Conservation (phyloP, 2,329 filamentous ascomycete genomes). For the Scedosporium boydii region DNA sequence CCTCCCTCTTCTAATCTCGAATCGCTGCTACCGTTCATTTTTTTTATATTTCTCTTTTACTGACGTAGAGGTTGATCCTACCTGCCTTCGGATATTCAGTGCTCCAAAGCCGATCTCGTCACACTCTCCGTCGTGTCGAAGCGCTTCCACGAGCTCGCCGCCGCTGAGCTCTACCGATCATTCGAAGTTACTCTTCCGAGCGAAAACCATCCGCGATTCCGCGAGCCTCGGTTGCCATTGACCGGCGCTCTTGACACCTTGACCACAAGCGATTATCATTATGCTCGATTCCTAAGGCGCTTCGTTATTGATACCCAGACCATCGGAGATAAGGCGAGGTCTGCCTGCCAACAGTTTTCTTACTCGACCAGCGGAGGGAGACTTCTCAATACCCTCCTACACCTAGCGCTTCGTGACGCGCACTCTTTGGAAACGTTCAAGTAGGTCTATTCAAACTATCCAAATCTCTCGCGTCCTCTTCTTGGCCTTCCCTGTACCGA, state of each 20-base stretch:
- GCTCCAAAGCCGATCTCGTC: constrained; percentile 42
- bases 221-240: constrained; percentile 46
- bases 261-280: constrained; percentile 54
- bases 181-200: constrained; percentile 55
- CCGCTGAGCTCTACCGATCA: constrained; percentile 47
- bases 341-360: constrained; percentile 42
- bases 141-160: constrained; percentile 47
- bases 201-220: constrained; percentile 41
- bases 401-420: constrained; percentile 46
- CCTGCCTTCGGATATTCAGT: constrained; percentile 23
- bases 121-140: constrained; percentile 48
- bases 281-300: constrained; percentile 46
- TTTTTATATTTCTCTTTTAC: not conserved
- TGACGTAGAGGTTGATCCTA: too few species aligned
- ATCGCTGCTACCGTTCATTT: not conserved
- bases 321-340: constrained; percentile 41
- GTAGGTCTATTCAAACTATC: constrained; percentile 24
- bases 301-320: constrained; percentile 47
- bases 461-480: not conserved
- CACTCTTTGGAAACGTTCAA: constrained; percentile 45
- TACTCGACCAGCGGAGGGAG: constrained; percentile 49
- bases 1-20: not conserved
- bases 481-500: not conserved
- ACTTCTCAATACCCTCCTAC: constrained; percentile 53
- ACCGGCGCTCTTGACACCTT: constrained; percentile 52